These are phyloP conservation scores for Silene conica DNA, from an alignment of 148 eudicot species.

Conservation along the genomic window DNA sequence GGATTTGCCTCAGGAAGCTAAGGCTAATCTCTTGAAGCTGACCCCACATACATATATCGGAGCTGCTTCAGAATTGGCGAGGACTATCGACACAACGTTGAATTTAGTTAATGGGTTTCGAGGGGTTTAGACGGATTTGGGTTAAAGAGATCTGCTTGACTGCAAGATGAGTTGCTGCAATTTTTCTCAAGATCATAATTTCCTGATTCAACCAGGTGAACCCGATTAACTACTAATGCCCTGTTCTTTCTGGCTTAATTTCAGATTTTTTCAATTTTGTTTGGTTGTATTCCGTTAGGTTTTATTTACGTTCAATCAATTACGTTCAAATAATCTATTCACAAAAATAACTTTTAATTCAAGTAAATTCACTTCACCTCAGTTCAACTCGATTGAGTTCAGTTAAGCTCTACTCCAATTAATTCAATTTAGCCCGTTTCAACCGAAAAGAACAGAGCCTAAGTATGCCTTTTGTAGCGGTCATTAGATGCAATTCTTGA, in stretches of 20 bases:
- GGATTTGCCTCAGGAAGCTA: conserved; percentile 65
- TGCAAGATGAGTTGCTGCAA: not conserved
- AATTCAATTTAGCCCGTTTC: too few relatives aligned
- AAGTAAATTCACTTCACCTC: too few relatives aligned
- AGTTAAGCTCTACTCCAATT: too few relatives aligned
- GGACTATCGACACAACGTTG: conserved; percentile 32
- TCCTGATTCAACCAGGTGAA: not conserved
- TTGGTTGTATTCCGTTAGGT: too few relatives aligned
- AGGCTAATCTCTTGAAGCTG: conserved; percentile 55
- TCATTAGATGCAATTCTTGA: not conserved
- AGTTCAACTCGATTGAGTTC: too few relatives aligned
- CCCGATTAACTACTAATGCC: not conserved
- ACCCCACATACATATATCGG: conserved; percentile 78
- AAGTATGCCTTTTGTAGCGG: not conserved
- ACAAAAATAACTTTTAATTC: too few relatives aligned
- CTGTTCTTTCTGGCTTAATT: too few relatives aligned
- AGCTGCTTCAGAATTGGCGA: conserved; percentile 58
- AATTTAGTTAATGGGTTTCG: conserved; percentile 22
- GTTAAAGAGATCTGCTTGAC: not conserved
- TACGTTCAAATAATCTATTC: too few relatives aligned
- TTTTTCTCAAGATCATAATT: not conserved
- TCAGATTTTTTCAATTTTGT: too few relatives aligned
- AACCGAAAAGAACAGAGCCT: too few relatives aligned
- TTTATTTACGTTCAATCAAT: too few relatives aligned
- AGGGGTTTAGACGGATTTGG: conserved; percentile 9